Conservation (phyloP, 768 basidiomycete genomes). For the Lepiota brunneoincarnata region DNA sequence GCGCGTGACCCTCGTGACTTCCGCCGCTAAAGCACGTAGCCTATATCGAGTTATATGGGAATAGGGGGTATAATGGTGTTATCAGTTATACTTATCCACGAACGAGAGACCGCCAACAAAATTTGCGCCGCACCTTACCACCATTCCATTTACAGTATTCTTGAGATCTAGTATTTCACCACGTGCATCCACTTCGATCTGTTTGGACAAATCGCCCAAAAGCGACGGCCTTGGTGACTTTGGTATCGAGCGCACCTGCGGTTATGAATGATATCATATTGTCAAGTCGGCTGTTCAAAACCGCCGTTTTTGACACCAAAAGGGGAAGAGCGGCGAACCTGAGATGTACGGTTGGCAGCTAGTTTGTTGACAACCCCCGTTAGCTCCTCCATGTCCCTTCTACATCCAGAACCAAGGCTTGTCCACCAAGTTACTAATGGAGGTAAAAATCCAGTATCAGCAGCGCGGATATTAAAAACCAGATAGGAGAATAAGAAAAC, state of each 20-base stretch:
- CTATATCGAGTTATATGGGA: constrained; percentile 29
- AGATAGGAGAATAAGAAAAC: no score
- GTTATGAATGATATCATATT: no score
- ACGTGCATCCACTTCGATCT: constrained; percentile 87
- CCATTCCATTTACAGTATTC: constrained; percentile 62
- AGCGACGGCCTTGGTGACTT: constrained; percentile 93
- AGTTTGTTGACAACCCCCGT: constrained; percentile 83
- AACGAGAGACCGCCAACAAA: constrained; percentile 7
- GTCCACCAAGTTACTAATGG: constrained; percentile 81
- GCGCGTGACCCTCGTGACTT: constrained; percentile 82
- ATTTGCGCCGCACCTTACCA: constrained; percentile 47
- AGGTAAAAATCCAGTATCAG: no score
- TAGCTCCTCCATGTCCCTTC: constrained; percentile 90
- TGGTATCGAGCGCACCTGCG: constrained; percentile 83
- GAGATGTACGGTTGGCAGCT: constrained; percentile 75
- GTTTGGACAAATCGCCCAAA: constrained; percentile 85
- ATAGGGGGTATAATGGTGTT: not conserved
- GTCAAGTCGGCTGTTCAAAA: no score
- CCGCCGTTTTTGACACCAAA: no score
- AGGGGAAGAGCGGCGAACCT: constrained; percentile 31
- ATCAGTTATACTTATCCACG: not conserved
- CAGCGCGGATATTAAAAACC: no score
- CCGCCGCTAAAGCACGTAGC: constrained; percentile 67
- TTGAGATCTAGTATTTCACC: constrained; percentile 89
- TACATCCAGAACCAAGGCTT: constrained; percentile 82